A percentile compares a stretch with the other conserved stretches of the same genome.
phyloP scores from a whole-genome alignment of 352 stramenopile species.

The Globisporangium nunn region DNA sequence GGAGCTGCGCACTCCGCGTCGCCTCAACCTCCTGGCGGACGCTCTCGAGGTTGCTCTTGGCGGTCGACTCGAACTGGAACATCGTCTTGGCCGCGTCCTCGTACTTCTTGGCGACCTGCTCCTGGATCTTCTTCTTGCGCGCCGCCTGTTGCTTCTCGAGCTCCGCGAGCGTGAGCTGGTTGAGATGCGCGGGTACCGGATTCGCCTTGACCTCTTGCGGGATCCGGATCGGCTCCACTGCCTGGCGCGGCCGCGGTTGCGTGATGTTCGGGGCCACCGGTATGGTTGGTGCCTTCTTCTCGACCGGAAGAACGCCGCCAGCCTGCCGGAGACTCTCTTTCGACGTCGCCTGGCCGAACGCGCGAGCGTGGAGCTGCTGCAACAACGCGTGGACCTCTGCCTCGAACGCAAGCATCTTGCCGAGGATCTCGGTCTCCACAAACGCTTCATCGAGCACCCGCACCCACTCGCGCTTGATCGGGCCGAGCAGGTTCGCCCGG shows the following conservation, averaged over 20 bases:
- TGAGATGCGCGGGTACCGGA: slow-evolving; percentile 55
- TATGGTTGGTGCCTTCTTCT: slow-evolving; percentile 55
- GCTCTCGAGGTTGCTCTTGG: slow-evolving; percentile 66
- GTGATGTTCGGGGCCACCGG: slow-evolving; percentile 83
- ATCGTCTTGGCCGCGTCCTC: slow-evolving; percentile 46
- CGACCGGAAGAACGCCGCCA: slow-evolving; percentile 25
- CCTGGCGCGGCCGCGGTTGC: slow-evolving; percentile 59
- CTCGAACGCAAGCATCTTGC: slow-evolving; percentile 43
- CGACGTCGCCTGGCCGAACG: slow-evolving; percentile 43
- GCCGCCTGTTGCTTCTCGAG: slow-evolving; percentile 48
- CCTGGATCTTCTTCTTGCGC: slow-evolving; percentile 48
- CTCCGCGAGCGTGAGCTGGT: slow-evolving; percentile 57
- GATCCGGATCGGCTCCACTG: slow-evolving; percentile 75
- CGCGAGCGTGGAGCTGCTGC: slow-evolving; percentile 53
- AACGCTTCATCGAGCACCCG: slow-evolving; percentile 80
- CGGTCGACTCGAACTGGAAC: slow-evolving; percentile 74
- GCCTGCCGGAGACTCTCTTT: slow-evolving; percentile 35
- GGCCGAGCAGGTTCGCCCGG: slow-evolving; percentile 43
- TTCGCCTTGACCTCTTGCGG: slow-evolving; percentile 66
- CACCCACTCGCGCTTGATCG: slow-evolving; percentile 75
- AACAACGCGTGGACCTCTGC: slow-evolving; percentile 33
- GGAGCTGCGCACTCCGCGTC: slow-evolving; percentile 37
- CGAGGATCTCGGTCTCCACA: slow-evolving; percentile 67
- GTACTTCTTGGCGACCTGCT: slow-evolving; percentile 70
- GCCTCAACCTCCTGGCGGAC: slow-evolving; percentile 67